Evolutionary conservation across 2,329 filamentous ascomycete genomes (phyloP), one percentile per base, ranked within the genome.

Genomic region (Septoria petroselini): DNA sequence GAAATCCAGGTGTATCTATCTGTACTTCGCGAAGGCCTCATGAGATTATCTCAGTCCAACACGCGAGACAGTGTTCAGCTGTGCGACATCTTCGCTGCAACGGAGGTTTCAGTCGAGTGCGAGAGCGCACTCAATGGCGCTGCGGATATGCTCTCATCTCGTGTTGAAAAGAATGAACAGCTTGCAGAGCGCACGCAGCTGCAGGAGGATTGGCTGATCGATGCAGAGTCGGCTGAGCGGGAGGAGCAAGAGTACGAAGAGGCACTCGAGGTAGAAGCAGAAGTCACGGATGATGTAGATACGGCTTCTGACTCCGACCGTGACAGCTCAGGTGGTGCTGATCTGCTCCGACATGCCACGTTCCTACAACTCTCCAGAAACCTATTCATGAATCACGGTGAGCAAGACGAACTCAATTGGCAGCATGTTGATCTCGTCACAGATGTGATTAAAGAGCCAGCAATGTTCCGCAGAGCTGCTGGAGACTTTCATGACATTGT

Each of bases 381-480:
- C 1, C 60, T 91, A 1, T 93, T 91, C 65, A 91, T 94, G 88
- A 91, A 91, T 63, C 50, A 64, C 61, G 73, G 72, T 53, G 66
- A 73, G 2, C 72, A 78, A 34, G 70, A 75, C 9, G 79, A 82
- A 46, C 76, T 80, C 48, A 90, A 88, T 63, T 94, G 87, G 88
- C 73, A 71, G 27, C 74, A 73, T 31, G 60, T 86, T 6, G 76
- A 77, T 15, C 75, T 45, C 2, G 41, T 57, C 8, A 50, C 57
- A 18, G 41, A 78, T 21, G 66, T 67, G 44, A 62, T 62, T 3
- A 76, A 80, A 48, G 73, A 73, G 2, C 90, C 90, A 0, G 81
- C 85, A 0, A 80, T 95, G 17, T 83, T 85, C 58, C 79, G 83
- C 5, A 90, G 87, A 1, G 83, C 86, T 0, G 76, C 94, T n/a